Base-by-base conservation (phyloP, 805 yeast genomes). In the Suhomyces sp. region DNA sequence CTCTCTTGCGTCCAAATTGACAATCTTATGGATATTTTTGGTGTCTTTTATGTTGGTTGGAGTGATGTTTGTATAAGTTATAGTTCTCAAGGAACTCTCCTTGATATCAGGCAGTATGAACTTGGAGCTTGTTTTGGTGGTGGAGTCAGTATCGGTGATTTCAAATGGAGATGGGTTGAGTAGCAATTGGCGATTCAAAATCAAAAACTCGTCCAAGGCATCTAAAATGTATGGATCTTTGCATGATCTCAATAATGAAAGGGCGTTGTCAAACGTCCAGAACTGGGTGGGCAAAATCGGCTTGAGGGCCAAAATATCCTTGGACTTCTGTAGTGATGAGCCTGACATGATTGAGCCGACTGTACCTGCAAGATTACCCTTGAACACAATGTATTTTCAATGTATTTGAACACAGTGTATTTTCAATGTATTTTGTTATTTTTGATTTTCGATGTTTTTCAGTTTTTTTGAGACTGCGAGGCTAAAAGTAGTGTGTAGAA, bases 1-100 rank as follows among this genome's bases (percentile, higher is more conserved):
- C 57, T 85, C 87, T 6, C 65, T 53, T 15, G 61, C 60, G 56
- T 78, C 78, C 4, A 82, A 51, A 0, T 67, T 57, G 27, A 84
- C 63, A 2, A 67, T 19, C 1, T 67, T 56, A 2, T 81, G 61
- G 29, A 84, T 59, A 15, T 67, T 69, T 4, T 60, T 54, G 4
- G 85, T 81, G 49, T 69, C 71, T 13, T 69, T 61, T 40, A 71
- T 67, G 44, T 71, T 67, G 4, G 54, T 57, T 17, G 69, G 60
- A 1, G 73, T 64, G 20, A 75, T 64, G 29, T 68, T 64, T 2
- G 72, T 61, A 57, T 73, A 76, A 9, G 68, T 61, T 6, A 72
- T 61, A 19, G 74, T 76, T 48, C 84, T 71, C 39, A 82, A 55
- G 1, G 70, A 59, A 22, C 79, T 55, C 15, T 73, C 75, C 33